Evolutionary conservation across 2,329 filamentous ascomycete species (phyloP), one percentile per base, ranked within the genome.

Genomic region (Pseudocercospora eumusae): DNA sequence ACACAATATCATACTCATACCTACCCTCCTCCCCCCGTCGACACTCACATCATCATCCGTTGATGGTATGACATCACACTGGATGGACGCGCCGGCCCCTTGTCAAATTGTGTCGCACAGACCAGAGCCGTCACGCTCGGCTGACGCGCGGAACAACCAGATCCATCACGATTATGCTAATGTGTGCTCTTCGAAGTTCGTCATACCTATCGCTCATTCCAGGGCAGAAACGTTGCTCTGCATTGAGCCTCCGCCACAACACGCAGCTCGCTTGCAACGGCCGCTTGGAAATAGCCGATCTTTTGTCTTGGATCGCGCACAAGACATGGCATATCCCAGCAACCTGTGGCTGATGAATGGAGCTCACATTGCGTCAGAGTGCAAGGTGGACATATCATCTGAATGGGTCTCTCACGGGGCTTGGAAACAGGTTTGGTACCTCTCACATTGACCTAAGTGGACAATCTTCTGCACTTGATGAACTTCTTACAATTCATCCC

Each of bases 401-500:
- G 59, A 61, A 61, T 62, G 59, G 59, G 33, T 57, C 21, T 40
- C 36, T 61, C 53, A 45, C 62, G 42, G 45, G 47, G 33, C 53
- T 31, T 47, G 44, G 63, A 69, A 69, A 68, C 68, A 68, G 68
- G 68, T 68, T 69, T 69, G 65, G 55, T 47, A 45, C 42, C 54
- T 56, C 62, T 63, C 28, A 36, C 50, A 31, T 33, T 53, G 55
- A 55, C 42, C 56, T 61, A 60, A 62, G 56, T 66, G 55, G 59
- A 57, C 54, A 23, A 60, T 56, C 60, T 57, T 25, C 56, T 64
- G 25, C 49, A 31, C 25, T 36, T 40, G 25, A 18, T 47, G 11
- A 27, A 23, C 60, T 56, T 55, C 56, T 53, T 27, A 21, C 21
- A 20, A 15, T 15, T 54, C n/a, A 18, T 15, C 44, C 33, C 21